phyloP scores from a whole-genome alignment of 805 yeast genomes.

The Wickerhamomyces ciferrii region DNA sequence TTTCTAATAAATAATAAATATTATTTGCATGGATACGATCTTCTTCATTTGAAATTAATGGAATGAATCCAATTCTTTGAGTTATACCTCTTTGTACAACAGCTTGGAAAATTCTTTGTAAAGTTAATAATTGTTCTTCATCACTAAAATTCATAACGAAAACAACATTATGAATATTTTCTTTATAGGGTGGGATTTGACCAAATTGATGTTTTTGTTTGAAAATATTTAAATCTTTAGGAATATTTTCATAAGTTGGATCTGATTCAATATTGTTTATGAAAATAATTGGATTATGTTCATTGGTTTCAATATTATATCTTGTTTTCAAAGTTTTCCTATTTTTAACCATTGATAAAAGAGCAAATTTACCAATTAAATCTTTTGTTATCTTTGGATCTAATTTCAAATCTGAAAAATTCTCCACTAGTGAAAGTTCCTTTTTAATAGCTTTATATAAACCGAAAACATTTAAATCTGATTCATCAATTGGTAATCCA shows the following conservation, averaged over 20 bases:
- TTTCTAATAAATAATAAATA: conserved; percentile 10
- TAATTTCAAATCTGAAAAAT: conserved; percentile 27
- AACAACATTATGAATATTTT: conserved; percentile 71
- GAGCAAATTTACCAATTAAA: conserved; percentile 35
- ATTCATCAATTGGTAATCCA: conserved; percentile 54
- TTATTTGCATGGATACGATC: conserved; percentile 15
- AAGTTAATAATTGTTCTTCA: conserved; percentile 41
- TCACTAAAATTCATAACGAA: conserved; percentile 61
- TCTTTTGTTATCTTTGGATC: conserved; percentile 27
- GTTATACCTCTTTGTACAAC: conserved; percentile 58
- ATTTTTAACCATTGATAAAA: conserved; percentile 17
- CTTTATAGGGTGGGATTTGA: conserved; percentile 62
- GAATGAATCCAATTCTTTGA: conserved; percentile 80
- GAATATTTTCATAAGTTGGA: conserved; percentile 40
- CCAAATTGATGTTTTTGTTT: conserved; percentile 43
- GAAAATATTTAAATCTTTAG: conserved; percentile 42
- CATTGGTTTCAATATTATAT: conserved; percentile 22
- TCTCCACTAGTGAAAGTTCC: conserved; percentile 26
- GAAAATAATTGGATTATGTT: conserved; percentile 44
- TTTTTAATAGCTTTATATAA: conserved; percentile 32
- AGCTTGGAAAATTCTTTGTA: conserved; percentile 43
- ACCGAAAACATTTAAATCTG: conserved; percentile 37
- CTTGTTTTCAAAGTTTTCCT: conserved; percentile 13
- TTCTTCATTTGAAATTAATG: conserved; percentile 32
- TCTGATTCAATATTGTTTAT: conserved; percentile 76